These are phyloP conservation scores for Onygenales sp. DNA, from an alignment of 2,329 filamentous ascomycete genomes.

Conservation along the genomic window DNA sequence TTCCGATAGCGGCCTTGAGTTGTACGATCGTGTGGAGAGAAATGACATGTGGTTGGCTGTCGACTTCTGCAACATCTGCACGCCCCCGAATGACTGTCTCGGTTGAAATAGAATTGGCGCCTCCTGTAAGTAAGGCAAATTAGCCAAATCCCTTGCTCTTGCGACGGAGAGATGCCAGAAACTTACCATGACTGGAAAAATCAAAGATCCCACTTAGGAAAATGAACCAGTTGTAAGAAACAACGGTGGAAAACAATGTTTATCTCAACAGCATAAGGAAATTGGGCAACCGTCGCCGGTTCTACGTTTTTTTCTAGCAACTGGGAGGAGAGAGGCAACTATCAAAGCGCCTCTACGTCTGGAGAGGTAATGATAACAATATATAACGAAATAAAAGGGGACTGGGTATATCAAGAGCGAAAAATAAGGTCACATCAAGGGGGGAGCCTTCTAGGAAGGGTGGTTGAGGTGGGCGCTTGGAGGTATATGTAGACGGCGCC, in stretches of 20 bases:
- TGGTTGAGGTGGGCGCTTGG: slow-evolving; percentile 1
- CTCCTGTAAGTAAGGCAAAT: slow-evolving; percentile 2
- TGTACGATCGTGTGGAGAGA: slow-evolving; percentile 11
- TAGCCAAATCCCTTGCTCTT: neutral
- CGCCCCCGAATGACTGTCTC: slow-evolving; percentile 5
- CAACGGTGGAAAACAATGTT: neutral
- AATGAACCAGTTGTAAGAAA: neutral
- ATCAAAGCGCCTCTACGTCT: slow-evolving; percentile 3
- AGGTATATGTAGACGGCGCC: slow-evolving; percentile 2
- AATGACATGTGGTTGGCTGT: slow-evolving; percentile 6
- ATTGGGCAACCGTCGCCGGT: slow-evolving; percentile 2
- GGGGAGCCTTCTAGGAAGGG: neutral
- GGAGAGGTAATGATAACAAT: neutral
- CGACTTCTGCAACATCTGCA: slow-evolving; percentile 11
- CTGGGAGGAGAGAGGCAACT: neutral
- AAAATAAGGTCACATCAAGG: slow-evolving; percentile 1
- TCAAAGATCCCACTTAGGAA: neutral
- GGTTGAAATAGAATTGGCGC: slow-evolving; percentile 6
- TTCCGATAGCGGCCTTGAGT: slow-evolving; percentile 22
- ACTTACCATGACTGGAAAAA: slow-evolving; percentile 2
- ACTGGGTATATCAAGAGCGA: neutral
- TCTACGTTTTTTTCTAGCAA: slow-evolving; percentile 1
- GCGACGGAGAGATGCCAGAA: neutral
- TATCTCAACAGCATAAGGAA: neutral
- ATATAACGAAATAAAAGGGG: slow-evolving; percentile 1